Evolutionary conservation across 2,329 filamentous ascomycete species (phyloP).

Genomic region (Thielaviopsis euricoi): DNA sequence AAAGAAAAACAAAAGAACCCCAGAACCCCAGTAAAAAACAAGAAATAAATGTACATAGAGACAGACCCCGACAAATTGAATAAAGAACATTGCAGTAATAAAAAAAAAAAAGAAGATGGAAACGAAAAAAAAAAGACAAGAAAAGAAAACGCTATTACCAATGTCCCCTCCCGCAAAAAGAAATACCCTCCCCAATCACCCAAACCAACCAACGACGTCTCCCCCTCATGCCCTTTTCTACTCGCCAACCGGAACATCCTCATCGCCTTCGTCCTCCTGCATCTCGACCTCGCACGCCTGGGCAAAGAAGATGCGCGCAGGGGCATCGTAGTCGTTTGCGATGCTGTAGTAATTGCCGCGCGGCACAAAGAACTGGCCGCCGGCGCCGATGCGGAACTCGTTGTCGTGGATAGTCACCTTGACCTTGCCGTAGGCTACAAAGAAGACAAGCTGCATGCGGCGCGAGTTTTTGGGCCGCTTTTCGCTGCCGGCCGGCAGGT

Average conservation of each 20-base stretch:
- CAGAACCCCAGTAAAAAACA: neutral
- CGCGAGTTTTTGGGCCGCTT: conserved; percentile 86
- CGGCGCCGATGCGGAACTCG: conserved; percentile 67
- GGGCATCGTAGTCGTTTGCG: conserved; percentile 55
- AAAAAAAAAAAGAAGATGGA: neutral
- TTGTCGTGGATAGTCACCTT: conserved; percentile 61
- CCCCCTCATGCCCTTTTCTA: too few species aligned
- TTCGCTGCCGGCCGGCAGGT: conserved; percentile 64
- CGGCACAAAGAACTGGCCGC: conserved; percentile 87
- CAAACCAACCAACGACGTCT: too few species aligned
- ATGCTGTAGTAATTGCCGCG: conserved; percentile 93
- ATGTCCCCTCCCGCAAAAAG: neutral
- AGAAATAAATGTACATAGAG: neutral
- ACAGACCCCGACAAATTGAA: too few species aligned
- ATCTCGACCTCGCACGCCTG: conserved; percentile 55
- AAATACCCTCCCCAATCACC: too few species aligned
- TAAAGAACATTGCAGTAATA: neutral
- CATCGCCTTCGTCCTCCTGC: conserved; percentile 28
- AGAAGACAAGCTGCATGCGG: conserved; percentile 96
- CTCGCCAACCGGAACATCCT: conserved; percentile 18
- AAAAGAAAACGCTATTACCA: neutral
- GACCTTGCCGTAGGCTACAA: conserved; percentile 70
- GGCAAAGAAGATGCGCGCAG: conserved; percentile 76
- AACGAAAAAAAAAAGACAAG: neutral
- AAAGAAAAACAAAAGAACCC: neutral